These are phyloP conservation scores for Apophysomyces variabilis DNA, from an alignment of 371 early-diverging fungal species.

Conservation along the genomic window DNA sequence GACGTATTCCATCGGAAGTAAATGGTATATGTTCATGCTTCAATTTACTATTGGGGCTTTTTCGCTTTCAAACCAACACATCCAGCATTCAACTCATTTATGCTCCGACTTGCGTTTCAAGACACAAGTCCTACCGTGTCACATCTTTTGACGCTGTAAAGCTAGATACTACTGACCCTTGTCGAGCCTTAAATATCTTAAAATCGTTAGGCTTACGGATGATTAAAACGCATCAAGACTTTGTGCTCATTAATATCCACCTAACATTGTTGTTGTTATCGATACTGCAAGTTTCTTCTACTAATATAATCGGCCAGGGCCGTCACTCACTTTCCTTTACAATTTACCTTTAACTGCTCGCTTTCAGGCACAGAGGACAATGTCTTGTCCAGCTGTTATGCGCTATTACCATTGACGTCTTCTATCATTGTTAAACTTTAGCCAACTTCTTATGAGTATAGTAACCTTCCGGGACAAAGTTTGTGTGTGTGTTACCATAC, in stretches of 20 bases:
- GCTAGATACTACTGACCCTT: not conserved
- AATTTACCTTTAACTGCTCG: not conserved
- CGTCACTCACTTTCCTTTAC: not conserved
- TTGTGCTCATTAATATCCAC: constrained; percentile 10
- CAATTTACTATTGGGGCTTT: not conserved
- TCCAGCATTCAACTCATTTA: not conserved
- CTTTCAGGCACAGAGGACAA: too few species aligned
- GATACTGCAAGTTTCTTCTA: not conserved
- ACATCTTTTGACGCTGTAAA: not conserved
- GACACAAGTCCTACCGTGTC: not conserved
- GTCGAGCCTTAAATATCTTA: not conserved
- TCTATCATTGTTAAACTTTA: too few species aligned
- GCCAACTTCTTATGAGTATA: too few species aligned
- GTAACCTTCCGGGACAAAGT: too few species aligned
- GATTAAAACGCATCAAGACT: not conserved
- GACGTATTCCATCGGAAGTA: too few species aligned
- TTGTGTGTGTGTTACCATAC: too few species aligned
- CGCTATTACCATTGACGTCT: too few species aligned
- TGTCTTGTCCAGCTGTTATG: too few species aligned
- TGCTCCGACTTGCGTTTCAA: not conserved
- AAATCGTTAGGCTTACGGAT: not conserved
- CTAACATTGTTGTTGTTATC: not conserved
- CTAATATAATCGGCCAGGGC: not conserved
- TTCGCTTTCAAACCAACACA: not conserved
- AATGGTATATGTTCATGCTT: constrained; percentile 1